A percentile compares a stretch with the other conserved stretches of the same genome.
These are phyloP conservation scores for Amanita subjunquillea DNA, from an alignment of 768 basidiomycete species.

Conservation along the genomic window DNA sequence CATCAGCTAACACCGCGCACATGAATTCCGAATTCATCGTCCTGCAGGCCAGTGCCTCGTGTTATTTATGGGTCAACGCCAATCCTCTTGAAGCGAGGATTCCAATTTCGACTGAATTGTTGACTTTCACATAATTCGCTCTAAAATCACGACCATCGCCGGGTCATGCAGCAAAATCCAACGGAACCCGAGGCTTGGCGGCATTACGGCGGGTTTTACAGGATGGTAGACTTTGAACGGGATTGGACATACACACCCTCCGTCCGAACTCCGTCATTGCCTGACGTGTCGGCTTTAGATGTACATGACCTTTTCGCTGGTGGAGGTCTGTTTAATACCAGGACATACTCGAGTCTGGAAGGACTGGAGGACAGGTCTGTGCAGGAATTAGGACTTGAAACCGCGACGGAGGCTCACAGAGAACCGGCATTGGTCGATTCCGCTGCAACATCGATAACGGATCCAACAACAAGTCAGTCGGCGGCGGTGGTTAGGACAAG, in stretches of 20 bases:
- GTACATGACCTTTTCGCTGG: background rate
- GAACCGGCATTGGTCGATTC: background rate
- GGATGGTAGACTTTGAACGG: background rate
- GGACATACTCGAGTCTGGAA: background rate
- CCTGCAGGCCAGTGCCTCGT: background rate
- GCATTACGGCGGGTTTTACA: constrained; percentile 2
- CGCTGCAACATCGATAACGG: background rate
- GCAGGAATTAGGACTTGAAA: background rate
- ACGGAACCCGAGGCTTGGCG: background rate
- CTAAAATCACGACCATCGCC: background rate
- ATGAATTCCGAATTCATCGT: background rate
- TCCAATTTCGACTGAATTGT: background rate
- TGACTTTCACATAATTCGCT: background rate
- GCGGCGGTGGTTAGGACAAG: background rate
- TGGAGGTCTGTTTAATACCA: background rate
- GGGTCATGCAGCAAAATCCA: background rate
- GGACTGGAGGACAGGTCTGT: too few species aligned
- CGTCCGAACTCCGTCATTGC: background rate
- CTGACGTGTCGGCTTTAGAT: background rate
- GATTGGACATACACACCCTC: constrained; percentile 1
- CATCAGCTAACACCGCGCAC: background rate
- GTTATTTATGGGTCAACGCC: background rate
- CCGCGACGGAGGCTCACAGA: background rate
- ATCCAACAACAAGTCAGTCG: background rate
- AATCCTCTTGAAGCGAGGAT: background rate